Evolutionary conservation across 1,284 basidiomycete species (phyloP).

Genomic region (Trametes sp.): DNA sequence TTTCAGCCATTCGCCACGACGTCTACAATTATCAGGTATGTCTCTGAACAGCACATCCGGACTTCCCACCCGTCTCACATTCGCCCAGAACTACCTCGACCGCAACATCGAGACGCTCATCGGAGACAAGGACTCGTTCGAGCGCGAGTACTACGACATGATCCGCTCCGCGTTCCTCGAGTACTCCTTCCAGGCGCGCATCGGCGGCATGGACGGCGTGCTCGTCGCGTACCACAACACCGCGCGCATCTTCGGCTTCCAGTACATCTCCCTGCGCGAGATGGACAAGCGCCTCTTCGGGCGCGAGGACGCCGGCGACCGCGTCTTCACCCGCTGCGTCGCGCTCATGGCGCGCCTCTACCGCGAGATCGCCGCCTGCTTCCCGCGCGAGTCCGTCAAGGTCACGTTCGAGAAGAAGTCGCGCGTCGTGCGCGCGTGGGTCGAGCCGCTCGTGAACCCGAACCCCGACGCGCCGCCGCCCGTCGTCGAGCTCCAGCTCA

Average conservation of each 20-base stretch:
- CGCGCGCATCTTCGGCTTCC: constrained; percentile 89
- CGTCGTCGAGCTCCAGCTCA: constrained; percentile 52
- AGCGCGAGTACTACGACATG: constrained; percentile 92
- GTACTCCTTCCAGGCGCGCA: constrained; percentile 96
- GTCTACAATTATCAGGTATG: constrained; percentile 82
- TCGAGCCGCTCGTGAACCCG: constrained; percentile 65
- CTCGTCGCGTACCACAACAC: constrained; percentile 97
- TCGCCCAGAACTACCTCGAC: constrained; percentile 70
- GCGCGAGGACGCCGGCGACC: constrained; percentile 63
- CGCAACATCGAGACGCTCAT: constrained; percentile 73
- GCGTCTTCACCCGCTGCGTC: constrained; percentile 83
- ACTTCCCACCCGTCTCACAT: constrained; percentile 13
- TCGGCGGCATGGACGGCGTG: constrained; percentile 97
- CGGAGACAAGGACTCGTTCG: constrained; percentile 80
- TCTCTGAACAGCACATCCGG: background rate
- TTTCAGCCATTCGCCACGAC: constrained; percentile 86
- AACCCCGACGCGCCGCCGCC: constrained; percentile 43
- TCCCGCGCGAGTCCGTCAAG: constrained; percentile 70
- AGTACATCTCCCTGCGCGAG: constrained; percentile 89
- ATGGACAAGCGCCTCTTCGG: constrained; percentile 90
- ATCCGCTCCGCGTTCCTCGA: constrained; percentile 95
- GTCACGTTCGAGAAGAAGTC: constrained; percentile 62
- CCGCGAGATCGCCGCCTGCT: constrained; percentile 66
- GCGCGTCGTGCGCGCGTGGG: constrained; percentile 64
- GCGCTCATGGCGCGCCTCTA: constrained; percentile 77